Evolutionary conservation across 2,329 filamentous ascomycete genomes (phyloP).

Genomic region (Fonsecaea multimorphosa): DNA sequence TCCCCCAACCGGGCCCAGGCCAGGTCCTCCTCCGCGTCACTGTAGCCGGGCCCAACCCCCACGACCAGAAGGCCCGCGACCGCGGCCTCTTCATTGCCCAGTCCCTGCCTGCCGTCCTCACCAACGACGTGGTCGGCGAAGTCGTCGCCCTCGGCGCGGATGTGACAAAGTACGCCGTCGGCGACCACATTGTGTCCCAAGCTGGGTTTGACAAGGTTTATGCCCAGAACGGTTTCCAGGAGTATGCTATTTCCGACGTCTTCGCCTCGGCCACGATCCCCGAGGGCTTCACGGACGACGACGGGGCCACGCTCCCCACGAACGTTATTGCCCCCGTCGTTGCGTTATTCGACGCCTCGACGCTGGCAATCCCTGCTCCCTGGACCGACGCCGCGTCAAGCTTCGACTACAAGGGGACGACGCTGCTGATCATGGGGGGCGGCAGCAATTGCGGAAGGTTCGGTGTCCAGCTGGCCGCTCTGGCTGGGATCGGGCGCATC

Average conservation of each 20-base stretch:
- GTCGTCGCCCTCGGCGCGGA: conserved; percentile 42
- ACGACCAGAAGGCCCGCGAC: conserved; percentile 51
- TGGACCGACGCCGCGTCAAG: conserved; percentile 26
- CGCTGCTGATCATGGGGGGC: conserved; percentile 41
- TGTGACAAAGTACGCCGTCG: conserved; percentile 39
- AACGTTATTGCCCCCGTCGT: conserved; percentile 47
- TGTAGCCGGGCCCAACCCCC: conserved; percentile 45
- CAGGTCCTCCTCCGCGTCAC: conserved; percentile 50
- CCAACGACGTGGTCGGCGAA: conserved; percentile 46
- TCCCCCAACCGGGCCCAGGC: conserved; percentile 43
- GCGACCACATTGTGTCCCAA: conserved; percentile 46
- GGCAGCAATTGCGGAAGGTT: conserved; percentile 40
- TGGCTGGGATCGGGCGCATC: conserved; percentile 47
- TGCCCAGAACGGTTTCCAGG: conserved; percentile 44
- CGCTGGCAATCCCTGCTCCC: conserved; percentile 41
- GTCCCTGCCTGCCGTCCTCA: conserved; percentile 43
- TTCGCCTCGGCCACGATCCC: conserved; percentile 44
- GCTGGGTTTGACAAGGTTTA: conserved; percentile 18
- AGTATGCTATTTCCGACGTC: conserved; percentile 48
- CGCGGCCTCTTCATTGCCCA: conserved; percentile 46
- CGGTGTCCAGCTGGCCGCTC: conserved; percentile 39
- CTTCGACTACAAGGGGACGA: conserved; percentile 36
- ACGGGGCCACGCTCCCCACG: conserved; percentile 47
- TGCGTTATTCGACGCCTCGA: conserved; percentile 45
- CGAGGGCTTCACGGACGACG: conserved; percentile 44